Base-by-base conservation (phyloP, 2,329 filamentous ascomycete species). In the Beauveria sp. region DNA sequence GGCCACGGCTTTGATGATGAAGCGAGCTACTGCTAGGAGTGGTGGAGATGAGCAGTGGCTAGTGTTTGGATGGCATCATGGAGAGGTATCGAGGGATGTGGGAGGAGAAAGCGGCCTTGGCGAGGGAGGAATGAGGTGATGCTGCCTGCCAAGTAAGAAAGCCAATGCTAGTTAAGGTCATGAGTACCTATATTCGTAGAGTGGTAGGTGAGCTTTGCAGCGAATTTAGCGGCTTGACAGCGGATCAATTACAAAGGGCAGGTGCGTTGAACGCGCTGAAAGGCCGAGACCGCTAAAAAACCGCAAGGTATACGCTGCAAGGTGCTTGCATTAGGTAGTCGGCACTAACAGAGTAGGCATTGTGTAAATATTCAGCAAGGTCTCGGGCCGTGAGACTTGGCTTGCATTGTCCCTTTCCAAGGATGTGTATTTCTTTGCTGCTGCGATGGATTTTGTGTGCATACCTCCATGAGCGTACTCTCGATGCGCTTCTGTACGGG, bases 21-120 rank as follows among this genome's bases (percentile, higher is more conserved):
- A 12, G 20, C 22, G 34, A 43, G 37, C 12, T 24, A 10, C 18
- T 20, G 40, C 24, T 10, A 43, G 24, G 24, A 10, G 14, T 57
- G 55, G 52, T 48, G 55, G 43, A 40, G 55, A 47, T 40, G 16
- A 18, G 44, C 7, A 22, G 20, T 28, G 55, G 43, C 54, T 46
- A 22, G 12, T 37, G 20, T 26, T 40, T 54, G 48, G 54, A 56
- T 56, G 54, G 54, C 54, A 56, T 56, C 43, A 57, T 57, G 43
- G 51, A 54, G 51, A n/a, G n/a, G 18, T 18, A 24, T 34, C 28
- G 26, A 57, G 54, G 55, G 55, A 57, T 57, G 55, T 48, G 44
- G 55, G 55, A 57, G 55, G 28, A 47, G 14, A 30, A 48, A 57
- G 34, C 16, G 18, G 30, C 16, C 28, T 16, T 37, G 43, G 30